phyloP scores from a whole-genome alignment of 495 filamentous ascomycete species.

The Staphylotrichum tortipilum region DNA sequence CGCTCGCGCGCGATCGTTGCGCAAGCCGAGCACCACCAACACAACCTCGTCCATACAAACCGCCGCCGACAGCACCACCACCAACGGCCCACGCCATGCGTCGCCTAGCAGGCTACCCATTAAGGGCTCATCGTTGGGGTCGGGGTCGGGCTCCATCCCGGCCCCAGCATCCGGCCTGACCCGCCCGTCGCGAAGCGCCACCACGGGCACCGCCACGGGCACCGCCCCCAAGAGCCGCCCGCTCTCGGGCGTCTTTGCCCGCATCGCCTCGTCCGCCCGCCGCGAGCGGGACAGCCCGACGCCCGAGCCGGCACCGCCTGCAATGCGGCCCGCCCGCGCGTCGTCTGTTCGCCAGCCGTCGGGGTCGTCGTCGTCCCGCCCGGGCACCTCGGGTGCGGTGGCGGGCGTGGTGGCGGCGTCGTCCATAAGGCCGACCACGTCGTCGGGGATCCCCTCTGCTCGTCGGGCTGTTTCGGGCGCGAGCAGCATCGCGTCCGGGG shows the following conservation, averaged over 20 bases:
- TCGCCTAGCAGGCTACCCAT: constrained; percentile 44
- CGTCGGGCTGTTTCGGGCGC: constrained; percentile 3
- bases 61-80: constrained; percentile 3
- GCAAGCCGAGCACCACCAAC: constrained; percentile 25
- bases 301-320: not conserved
- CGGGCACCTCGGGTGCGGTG: constrained; percentile 13
- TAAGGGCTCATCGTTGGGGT: constrained; percentile 27
- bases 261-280: constrained; percentile 4
- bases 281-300: not conserved
- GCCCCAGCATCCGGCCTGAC: constrained; percentile 15
- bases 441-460: constrained; percentile 11
- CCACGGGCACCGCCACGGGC: not conserved
- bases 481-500: too few species aligned
- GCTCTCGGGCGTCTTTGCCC: constrained; percentile 8
- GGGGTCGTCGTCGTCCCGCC: constrained; percentile 8
- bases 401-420: too few species aligned
- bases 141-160: constrained; percentile 16
- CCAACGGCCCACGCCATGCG: constrained; percentile 9
- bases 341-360: constrained; percentile 1
- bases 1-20: constrained; percentile 37
- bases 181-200: constrained; percentile 5
- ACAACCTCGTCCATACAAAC: constrained; percentile 7
- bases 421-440: constrained; percentile 22
- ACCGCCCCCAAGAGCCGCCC: constrained; percentile 9
- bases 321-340: constrained; percentile 1